Evolutionary conservation across 345 rosid genomes (phyloP).

Genomic region (Syzygium jambos): DNA sequence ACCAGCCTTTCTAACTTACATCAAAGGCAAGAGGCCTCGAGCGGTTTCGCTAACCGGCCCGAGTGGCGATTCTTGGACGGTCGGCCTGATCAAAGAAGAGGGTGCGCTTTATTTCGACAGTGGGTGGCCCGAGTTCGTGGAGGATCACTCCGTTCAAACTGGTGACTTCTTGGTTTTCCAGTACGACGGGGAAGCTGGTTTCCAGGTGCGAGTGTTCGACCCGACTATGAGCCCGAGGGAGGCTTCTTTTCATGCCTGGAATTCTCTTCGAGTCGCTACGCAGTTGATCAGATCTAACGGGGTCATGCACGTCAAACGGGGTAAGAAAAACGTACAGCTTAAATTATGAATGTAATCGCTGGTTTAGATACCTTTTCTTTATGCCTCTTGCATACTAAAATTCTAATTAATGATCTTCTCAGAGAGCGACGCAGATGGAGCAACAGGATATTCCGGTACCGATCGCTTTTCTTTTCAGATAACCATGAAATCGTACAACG

Average conservation of each 20-base stretch:
- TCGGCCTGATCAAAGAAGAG: background rate
- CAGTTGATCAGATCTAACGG: background rate
- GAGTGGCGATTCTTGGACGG: background rate
- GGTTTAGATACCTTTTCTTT: background rate
- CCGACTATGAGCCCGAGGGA: background rate
- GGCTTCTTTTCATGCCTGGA: background rate
- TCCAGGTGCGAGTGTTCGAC: background rate
- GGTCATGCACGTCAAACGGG: background rate
- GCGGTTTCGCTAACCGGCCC: background rate
- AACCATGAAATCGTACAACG: background rate
- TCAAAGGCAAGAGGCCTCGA: background rate
- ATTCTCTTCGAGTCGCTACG: background rate
- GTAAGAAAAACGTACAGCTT: background rate
- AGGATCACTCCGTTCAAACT: background rate
- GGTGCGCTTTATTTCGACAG: background rate
- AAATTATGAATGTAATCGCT: background rate
- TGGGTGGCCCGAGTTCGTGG: background rate
- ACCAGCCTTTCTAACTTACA: background rate
- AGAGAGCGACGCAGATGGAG: background rate
- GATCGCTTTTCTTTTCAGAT: background rate
- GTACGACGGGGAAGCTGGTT: background rate
- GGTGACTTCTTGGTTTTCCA: background rate
- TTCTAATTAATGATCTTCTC: background rate
- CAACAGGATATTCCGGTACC: background rate
- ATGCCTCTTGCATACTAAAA: background rate